Conservation (phyloP, 495 filamentous ascomycete genomes). For the Penicillium ochrochloron region DNA sequence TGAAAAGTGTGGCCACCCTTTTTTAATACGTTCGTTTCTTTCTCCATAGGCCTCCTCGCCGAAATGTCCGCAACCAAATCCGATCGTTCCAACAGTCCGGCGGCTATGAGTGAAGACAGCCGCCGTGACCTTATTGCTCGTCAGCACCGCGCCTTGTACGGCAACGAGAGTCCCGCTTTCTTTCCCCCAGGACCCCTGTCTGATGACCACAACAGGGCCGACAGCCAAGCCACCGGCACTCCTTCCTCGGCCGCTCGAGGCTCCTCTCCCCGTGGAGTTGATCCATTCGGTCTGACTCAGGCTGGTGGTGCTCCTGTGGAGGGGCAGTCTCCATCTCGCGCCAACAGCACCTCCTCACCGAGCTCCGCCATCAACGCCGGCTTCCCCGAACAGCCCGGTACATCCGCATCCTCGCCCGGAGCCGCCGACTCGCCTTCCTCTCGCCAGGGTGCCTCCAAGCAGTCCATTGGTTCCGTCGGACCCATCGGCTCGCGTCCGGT, state of each 20-base stretch:
- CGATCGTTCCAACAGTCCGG: constrained; percentile 90
- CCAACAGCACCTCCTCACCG: constrained; percentile 88
- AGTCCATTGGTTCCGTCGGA: constrained; percentile 70
- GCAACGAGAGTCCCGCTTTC: constrained; percentile 68
- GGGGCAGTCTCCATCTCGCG: constrained; percentile 68
- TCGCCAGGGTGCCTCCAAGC: constrained; percentile 58
- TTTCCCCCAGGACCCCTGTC: constrained; percentile 62
- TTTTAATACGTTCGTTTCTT: constrained; percentile 53
- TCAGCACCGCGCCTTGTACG: constrained; percentile 91
- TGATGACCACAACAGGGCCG: constrained; percentile 66
- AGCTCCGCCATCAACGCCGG: constrained; percentile 65
- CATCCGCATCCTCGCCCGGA: constrained; percentile 87
- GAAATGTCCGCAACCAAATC: constrained; percentile 83
- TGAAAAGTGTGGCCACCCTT: background rate
- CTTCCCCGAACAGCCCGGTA: constrained; percentile 74
- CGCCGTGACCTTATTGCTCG: constrained; percentile 94
- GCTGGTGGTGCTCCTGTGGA: constrained; percentile 46
- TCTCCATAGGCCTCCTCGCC: constrained; percentile 71
- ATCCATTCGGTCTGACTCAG: constrained; percentile 61
- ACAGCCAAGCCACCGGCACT: constrained; percentile 60
- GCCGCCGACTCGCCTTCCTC: constrained; percentile 83
- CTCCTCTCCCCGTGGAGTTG: constrained; percentile 65
- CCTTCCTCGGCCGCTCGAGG: constrained; percentile 58
- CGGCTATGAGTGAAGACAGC: constrained; percentile 91
- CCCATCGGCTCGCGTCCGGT: constrained; percentile 91